phyloP scores from a whole-genome alignment of 306 rosid genomes.

The Casuarina cunninghamiana region DNA sequence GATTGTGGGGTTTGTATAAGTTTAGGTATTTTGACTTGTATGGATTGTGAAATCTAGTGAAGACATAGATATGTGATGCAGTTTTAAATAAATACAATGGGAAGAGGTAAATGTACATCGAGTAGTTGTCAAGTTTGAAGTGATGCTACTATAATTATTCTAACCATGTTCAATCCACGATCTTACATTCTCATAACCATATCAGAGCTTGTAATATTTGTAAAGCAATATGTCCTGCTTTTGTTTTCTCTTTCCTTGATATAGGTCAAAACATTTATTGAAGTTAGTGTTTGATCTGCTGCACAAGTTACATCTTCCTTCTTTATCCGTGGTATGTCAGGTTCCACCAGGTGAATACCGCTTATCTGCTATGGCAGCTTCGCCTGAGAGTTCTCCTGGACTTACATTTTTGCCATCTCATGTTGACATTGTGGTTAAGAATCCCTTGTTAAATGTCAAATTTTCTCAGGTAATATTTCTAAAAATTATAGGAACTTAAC shows the following conservation, averaged over 20 bases:
- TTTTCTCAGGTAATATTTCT: constrained; percentile 77
- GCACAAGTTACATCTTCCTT: constrained; percentile 16
- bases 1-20: background rate
- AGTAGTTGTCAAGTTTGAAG: background rate
- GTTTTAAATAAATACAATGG: constrained; percentile 6
- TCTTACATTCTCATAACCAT: background rate
- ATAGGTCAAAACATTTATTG: background rate
- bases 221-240: constrained; percentile 17
- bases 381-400: constrained; percentile 78
- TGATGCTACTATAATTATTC: constrained; percentile 3
- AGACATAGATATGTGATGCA: background rate
- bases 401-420: constrained; percentile 80
- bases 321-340: constrained; percentile 39
- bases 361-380: constrained; percentile 78
- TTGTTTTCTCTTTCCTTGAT: constrained; percentile 3
- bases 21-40: background rate
- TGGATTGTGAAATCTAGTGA: constrained; percentile 4
- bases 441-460: constrained; percentile 71
- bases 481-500: constrained; percentile 5
- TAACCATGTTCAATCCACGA: background rate
- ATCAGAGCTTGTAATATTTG: background rate
- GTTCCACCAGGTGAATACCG: constrained; percentile 94
- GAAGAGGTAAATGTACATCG: constrained; percentile 15
- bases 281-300: constrained; percentile 10
- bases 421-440: constrained; percentile 70